A percentile compares a stretch with the other conserved stretches of the same genome.
Conservation (phyloP, 345 rosid genomes). For the Gossypium rotundifolium region DNA sequence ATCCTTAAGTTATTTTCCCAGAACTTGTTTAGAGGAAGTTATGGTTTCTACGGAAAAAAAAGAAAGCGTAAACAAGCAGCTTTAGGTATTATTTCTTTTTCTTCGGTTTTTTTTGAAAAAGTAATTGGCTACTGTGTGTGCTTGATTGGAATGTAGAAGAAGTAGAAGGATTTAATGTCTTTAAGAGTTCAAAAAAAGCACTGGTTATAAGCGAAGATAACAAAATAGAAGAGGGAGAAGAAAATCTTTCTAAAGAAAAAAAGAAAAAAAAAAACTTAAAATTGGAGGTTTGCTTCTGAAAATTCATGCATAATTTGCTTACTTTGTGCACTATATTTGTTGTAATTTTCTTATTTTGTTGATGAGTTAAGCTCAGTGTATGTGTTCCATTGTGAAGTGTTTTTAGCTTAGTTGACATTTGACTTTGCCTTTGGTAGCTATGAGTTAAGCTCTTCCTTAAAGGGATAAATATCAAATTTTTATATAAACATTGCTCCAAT, state of each 20-base stretch:
- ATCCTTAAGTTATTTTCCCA: too few relatives aligned
- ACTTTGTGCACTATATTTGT: background rate
- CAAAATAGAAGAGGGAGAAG: constrained; percentile 18
- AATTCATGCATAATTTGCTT: background rate
- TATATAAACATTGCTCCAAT: too few relatives aligned
- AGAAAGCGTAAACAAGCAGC: constrained; percentile 49
- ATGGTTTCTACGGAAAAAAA: constrained; percentile 38
- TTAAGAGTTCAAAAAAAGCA: constrained; percentile 42
- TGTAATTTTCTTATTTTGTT: constrained; percentile 4
- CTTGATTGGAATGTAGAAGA: constrained; percentile 22
- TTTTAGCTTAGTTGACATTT: background rate
- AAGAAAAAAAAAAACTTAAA: constrained; percentile 46
- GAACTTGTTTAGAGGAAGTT: constrained; percentile 15
- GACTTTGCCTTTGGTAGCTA: constrained; percentile 4
- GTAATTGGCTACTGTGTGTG: background rate
- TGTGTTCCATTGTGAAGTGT: constrained; percentile 7
- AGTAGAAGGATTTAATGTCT: constrained; percentile 80
- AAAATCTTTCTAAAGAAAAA: constrained; percentile 28
- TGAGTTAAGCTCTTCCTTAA: background rate
- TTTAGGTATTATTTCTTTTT: constrained; percentile 32
- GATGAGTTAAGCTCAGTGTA: constrained; percentile 52
- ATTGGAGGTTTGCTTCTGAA: constrained; percentile 52
- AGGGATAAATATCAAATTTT: too few relatives aligned
- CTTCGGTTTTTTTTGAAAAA: background rate
- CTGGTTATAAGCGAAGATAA: constrained; percentile 19